phyloP scores from a whole-genome alignment of 179 eudicot genomes.

The Beta corolliflora region DNA sequence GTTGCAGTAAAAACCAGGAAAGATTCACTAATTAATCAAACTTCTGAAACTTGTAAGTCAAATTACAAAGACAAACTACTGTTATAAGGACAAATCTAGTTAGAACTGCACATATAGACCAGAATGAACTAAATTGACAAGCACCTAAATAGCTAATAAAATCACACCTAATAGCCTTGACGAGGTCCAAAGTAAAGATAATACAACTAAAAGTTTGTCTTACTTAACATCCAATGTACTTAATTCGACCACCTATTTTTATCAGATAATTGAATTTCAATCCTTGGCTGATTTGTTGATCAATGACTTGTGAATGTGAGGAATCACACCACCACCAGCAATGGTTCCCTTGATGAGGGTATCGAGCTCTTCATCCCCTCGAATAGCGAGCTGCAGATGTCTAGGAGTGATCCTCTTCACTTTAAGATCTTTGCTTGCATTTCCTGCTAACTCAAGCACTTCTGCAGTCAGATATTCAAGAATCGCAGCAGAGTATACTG shows the following conservation, averaged over 20 bases:
- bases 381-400: constrained; percentile 59
- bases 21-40: not conserved
- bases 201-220: not conserved
- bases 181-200: not conserved
- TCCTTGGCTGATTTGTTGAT: constrained; percentile 57
- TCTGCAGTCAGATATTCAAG: constrained; percentile 61
- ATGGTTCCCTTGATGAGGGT: constrained; percentile 61
- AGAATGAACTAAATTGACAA: constrained; percentile 12
- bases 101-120: constrained; percentile 29
- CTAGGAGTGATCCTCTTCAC: constrained; percentile 64
- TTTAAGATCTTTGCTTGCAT: constrained; percentile 63
- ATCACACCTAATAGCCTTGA: constrained; percentile 5
- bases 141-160: constrained; percentile 8
- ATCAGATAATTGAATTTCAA: constrained; percentile 14
- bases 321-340: constrained; percentile 67
- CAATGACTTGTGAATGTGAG: constrained; percentile 58
- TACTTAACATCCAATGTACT: constrained; percentile 18
- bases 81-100: constrained; percentile 22
- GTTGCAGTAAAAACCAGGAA: not conserved
- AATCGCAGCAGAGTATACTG: constrained; percentile 58
- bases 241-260: constrained; percentile 1
- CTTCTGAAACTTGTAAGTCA: not conserved
- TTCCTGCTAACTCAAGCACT: constrained; percentile 58
- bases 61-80: not conserved
- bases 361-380: constrained; percentile 63